Conservation (phyloP, 305 asterid genomes). For the Fraxinus nigra region DNA sequence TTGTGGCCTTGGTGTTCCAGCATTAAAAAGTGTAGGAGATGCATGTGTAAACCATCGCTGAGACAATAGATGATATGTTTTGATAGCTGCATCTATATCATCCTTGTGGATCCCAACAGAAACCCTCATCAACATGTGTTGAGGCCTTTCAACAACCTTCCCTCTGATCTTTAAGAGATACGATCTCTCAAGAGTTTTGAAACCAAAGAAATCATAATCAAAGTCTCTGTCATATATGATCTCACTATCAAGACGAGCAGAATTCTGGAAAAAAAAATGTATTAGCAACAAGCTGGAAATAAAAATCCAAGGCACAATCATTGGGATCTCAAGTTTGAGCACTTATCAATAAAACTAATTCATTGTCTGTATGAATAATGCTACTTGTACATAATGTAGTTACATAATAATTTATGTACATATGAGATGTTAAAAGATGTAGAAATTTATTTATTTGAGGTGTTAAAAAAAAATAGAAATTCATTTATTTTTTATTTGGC, state of each 20-base stretch:
- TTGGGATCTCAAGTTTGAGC: neutral
- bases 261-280: slow-evolving; percentile 45
- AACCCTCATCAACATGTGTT: slow-evolving; percentile 97
- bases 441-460: too few species aligned
- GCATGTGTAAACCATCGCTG: slow-evolving; percentile 99
- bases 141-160: slow-evolving; percentile 92
- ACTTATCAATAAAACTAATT: neutral
- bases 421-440: too few species aligned
- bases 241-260: slow-evolving; percentile 85
- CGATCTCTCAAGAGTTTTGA: slow-evolving; percentile 93
- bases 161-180: slow-evolving; percentile 78
- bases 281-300: neutral
- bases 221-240: slow-evolving; percentile 94
- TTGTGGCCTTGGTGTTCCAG: slow-evolving; percentile 97
- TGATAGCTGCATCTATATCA: slow-evolving; percentile 70
- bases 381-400: too few species aligned
- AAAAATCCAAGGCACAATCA: neutral
- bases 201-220: slow-evolving; percentile 92
- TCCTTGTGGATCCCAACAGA: slow-evolving; percentile 93
- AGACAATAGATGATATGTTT: slow-evolving; percentile 85
- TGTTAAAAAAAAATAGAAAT: too few species aligned
- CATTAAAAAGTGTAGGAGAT: slow-evolving; percentile 92
- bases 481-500: too few species aligned
- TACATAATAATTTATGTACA: too few species aligned
- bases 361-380: neutral